These are phyloP conservation scores for Botrytis squamosa DNA, from an alignment of 2,329 filamentous ascomycete genomes.

Conservation along the genomic window DNA sequence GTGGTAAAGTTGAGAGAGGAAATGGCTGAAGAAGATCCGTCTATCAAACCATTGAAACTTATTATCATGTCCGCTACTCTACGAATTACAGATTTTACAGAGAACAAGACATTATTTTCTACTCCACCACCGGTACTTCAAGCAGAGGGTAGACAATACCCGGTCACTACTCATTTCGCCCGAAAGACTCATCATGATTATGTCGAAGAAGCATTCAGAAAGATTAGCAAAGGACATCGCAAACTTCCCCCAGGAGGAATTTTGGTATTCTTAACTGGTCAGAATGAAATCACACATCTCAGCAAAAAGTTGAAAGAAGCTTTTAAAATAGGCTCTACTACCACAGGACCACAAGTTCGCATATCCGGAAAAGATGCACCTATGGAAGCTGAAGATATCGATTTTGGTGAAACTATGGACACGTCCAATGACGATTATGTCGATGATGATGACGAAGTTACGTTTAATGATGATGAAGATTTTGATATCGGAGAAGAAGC, in stretches of 20 bases:
- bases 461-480: conserved; percentile 44
- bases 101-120: conserved; percentile 78
- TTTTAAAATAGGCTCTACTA: conserved; percentile 48
- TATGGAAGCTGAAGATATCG: conserved; percentile 82
- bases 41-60: conserved; percentile 78
- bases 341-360: conserved; percentile 64
- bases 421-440: conserved; percentile 55
- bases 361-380: conserved; percentile 76
- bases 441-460: conserved; percentile 63
- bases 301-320: conserved; percentile 73
- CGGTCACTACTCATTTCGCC: conserved; percentile 86
- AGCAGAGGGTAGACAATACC: conserved; percentile 87
- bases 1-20: conserved; percentile 81
- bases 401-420: conserved; percentile 67
- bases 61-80: conserved; percentile 98
- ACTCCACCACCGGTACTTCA: conserved; percentile 79
- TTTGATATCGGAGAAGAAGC: conserved; percentile 67
- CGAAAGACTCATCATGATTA: conserved; percentile 82
- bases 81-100: conserved; percentile 83
- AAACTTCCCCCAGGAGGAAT: conserved; percentile 90
- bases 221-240: conserved; percentile 81
- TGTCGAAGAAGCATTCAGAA: conserved; percentile 83
- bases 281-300: conserved; percentile 86
- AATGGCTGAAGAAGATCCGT: conserved; percentile 68
- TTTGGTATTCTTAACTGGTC: conserved; percentile 90